phyloP scores from a whole-genome alignment of 2,329 filamentous ascomycete species.

The Neofusicoccum umdonicola region DNA sequence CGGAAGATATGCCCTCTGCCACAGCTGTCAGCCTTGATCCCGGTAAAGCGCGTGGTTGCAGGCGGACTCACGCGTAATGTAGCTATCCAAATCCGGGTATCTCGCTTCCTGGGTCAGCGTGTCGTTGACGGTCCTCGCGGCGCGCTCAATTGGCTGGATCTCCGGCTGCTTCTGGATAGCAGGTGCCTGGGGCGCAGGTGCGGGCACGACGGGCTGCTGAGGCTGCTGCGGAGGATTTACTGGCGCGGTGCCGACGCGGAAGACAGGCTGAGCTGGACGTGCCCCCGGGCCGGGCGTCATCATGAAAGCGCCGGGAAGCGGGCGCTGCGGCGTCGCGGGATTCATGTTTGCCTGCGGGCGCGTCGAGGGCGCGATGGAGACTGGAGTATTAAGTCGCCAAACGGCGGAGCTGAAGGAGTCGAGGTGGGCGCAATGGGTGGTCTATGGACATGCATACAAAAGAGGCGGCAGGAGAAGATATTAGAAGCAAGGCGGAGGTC shows the following conservation, averaged over 20 bases:
- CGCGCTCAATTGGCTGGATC: slow-evolving; percentile 69
- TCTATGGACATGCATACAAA: slow-evolving; percentile 9
- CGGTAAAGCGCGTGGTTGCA: background rate
- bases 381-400: slow-evolving; percentile 10
- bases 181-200: background rate
- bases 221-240: slow-evolving; percentile 14
- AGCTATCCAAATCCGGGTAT: slow-evolving; percentile 86
- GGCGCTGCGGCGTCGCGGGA: slow-evolving; percentile 64
- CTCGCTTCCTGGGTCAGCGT: slow-evolving; percentile 72
- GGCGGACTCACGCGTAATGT: slow-evolving; percentile 71
- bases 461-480: background rate
- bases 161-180: slow-evolving; percentile 4
- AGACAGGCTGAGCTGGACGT: slow-evolving; percentile 13
- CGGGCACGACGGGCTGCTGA: slow-evolving; percentile 9
- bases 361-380: slow-evolving; percentile 13
- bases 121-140: slow-evolving; percentile 78
- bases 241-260: slow-evolving; percentile 13
- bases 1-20: slow-evolving; percentile 81
- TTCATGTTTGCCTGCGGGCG: background rate
- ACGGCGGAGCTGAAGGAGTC: slow-evolving; percentile 6
- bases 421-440: slow-evolving; percentile 4
- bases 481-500: background rate
- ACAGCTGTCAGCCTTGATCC: background rate
- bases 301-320: slow-evolving; percentile 72
- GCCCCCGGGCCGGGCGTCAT: slow-evolving; percentile 59